Percentiles rank a stretch among this genome's conserved stretches.
Conservation (phyloP, 345 rosid genomes). For the Hypericum perforatum region DNA sequence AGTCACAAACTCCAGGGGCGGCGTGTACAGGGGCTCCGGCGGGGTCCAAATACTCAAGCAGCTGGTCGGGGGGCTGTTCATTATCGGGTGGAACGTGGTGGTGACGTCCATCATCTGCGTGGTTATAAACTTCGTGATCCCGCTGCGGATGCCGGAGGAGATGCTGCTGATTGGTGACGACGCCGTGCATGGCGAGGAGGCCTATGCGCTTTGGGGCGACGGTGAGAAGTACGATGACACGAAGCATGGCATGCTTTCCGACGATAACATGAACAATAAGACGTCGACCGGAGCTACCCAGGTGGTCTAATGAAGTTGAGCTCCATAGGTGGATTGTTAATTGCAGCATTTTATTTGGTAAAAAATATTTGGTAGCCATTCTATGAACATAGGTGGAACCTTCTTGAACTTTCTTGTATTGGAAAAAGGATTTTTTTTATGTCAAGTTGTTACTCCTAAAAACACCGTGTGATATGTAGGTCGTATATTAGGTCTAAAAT, state of each 20-base stretch:
- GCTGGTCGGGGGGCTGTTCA: constrained; percentile 27
- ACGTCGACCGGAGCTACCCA: too few relatives aligned
- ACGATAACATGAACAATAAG: too few relatives aligned
- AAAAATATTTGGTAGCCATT: too few relatives aligned
- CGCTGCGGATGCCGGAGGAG: constrained; percentile 40
- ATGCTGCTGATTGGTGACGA: constrained; percentile 36
- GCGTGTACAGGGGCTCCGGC: constrained; percentile 32
- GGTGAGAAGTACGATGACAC: constrained; percentile 31
- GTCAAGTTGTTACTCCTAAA: too few relatives aligned
- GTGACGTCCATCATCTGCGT: constrained; percentile 33
- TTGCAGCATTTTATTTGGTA: too few relatives aligned
- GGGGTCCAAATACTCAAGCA: constrained; percentile 40
- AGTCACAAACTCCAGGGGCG: constrained; percentile 30
- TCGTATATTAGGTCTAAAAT: too few relatives aligned
- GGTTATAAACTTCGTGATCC: constrained; percentile 21
- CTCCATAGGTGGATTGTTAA: too few relatives aligned
- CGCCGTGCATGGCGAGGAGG: constrained; percentile 46
- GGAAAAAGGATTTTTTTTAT: too few relatives aligned
- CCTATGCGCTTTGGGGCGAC: constrained; percentile 45
- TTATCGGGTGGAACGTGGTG: constrained; percentile 33
- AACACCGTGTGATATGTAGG: too few relatives aligned
- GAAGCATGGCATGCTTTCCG: constrained; percentile 15
- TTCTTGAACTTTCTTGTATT: too few relatives aligned
- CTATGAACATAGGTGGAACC: too few relatives aligned
- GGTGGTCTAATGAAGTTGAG: too few relatives aligned